Conservation (phyloP, 2,329 filamentous ascomycete species). For the Paecilomyces niveus region DNA sequence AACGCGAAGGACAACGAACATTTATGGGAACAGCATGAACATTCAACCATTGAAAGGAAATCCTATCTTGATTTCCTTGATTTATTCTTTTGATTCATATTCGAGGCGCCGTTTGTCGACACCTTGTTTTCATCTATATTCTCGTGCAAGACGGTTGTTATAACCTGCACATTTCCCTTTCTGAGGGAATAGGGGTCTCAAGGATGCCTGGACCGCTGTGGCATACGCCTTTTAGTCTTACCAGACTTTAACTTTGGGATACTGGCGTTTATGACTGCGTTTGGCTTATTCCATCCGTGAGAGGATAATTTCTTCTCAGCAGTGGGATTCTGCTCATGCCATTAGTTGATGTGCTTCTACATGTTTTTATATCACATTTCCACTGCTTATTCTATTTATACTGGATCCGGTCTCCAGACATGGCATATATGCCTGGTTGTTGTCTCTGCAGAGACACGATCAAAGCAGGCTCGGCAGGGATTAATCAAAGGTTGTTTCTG, state of each 20-base stretch:
- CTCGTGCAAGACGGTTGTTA: neutral
- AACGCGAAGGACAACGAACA: neutral
- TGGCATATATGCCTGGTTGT: neutral
- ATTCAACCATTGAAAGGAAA: neutral
- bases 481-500: neutral
- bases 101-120: neutral
- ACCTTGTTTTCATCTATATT: neutral
- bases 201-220: neutral
- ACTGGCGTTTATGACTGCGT: neutral
- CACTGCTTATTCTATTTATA: neutral
- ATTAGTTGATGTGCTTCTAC: neutral
- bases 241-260: neutral
- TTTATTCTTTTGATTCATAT: neutral
- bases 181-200: neutral
- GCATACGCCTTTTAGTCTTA: neutral
- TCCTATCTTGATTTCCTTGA: neutral
- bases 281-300: neutral
- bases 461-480: neutral
- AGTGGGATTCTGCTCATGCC: neutral
- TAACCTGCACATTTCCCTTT: neutral
- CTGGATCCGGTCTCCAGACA: neutral
- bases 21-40: constrained; percentile 7
- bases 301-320: neutral
- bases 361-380: neutral
- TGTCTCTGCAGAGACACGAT: neutral